These are phyloP conservation scores for Paraphaeosphaeria minitans DNA, from an alignment of 2,329 filamentous ascomycete species.

Conservation along the genomic window DNA sequence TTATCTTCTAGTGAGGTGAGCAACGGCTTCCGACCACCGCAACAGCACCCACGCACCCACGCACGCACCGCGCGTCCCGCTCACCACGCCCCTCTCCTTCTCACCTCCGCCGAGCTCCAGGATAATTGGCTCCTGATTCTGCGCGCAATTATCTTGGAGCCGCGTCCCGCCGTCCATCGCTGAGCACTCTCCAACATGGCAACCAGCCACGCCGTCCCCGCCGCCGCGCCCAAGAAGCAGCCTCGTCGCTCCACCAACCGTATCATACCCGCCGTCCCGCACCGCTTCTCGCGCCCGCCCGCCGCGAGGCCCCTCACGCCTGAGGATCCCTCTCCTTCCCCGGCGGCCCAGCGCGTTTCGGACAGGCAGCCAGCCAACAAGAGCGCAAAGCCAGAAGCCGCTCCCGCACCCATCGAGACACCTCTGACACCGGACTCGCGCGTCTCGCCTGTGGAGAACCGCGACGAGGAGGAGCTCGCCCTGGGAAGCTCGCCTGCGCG, in stretches of 20 bases:
- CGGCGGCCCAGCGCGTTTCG: constrained; percentile 21
- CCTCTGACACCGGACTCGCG: constrained; percentile 40
- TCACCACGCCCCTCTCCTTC: constrained; percentile 19
- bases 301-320: constrained; percentile 35
- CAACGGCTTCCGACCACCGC: constrained; percentile 7
- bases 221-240: constrained; percentile 29
- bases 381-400: constrained; percentile 20
- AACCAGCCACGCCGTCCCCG: constrained; percentile 28
- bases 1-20: constrained; percentile 4
- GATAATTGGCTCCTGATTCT: constrained; percentile 44
- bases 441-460: constrained; percentile 22
- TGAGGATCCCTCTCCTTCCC: constrained; percentile 30
- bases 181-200: constrained; percentile 31
- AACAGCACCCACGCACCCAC: constrained; percentile 17
- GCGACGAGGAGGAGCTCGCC: constrained; percentile 14
- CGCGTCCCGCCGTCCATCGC: constrained; percentile 24
- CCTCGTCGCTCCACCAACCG: constrained; percentile 34
- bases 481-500: constrained; percentile 24
- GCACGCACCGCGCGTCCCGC: constrained; percentile 21
- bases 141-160: constrained; percentile 50
- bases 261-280: constrained; percentile 47
- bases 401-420: constrained; percentile 16
- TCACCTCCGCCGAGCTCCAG: constrained; percentile 43
- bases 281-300: constrained; percentile 38
- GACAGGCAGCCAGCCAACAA: constrained; percentile 21